These are phyloP conservation scores for Terfezia claveryi DNA, from an alignment of 495 filamentous ascomycete genomes.

Conservation along the genomic window DNA sequence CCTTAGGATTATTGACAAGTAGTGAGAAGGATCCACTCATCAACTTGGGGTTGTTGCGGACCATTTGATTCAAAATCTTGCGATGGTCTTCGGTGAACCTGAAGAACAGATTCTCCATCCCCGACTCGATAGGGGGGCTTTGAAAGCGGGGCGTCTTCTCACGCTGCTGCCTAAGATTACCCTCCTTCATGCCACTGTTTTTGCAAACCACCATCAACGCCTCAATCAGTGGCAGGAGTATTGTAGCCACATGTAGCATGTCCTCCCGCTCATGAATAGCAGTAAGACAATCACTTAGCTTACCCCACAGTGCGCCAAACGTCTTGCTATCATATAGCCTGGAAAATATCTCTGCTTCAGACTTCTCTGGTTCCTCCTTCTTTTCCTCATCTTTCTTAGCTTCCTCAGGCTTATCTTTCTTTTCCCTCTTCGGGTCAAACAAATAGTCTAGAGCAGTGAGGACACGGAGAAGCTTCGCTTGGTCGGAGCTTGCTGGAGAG, in stretches of 20 bases:
- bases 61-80: conserved; percentile 93
- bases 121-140: conserved; percentile 57
- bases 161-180: conserved; percentile 30
- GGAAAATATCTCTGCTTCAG: conserved; percentile 63
- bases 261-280: conserved; percentile 79
- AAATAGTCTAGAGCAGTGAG: conserved; percentile 88
- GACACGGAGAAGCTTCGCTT: conserved; percentile 84
- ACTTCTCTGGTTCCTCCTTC: conserved; percentile 28
- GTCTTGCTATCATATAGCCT: conserved; percentile 74
- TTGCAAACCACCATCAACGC: conserved; percentile 98
- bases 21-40: conserved; percentile 96
- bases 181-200: conserved; percentile 65
- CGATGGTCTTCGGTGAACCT: conserved; percentile 95
- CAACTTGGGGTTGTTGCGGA: conserved; percentile 84
- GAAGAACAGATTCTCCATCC: conserved; percentile 86
- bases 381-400: conserved; percentile 36
- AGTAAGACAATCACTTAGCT: conserved; percentile 74
- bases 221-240: conserved; percentile 81
- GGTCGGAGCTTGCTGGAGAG: conserved; percentile 82
- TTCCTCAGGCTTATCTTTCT: conserved; percentile 18
- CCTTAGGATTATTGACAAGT: conserved; percentile 94
- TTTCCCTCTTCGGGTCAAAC: conserved; percentile 49
- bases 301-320: conserved; percentile 77
- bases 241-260: conserved; percentile 89
- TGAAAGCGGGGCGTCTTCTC: conserved; percentile 15